A percentile compares a stretch with the other conserved stretches of the same genome.
phyloP scores from a whole-genome alignment of 2,329 filamentous ascomycete species.

The Colletotrichum sp. region DNA sequence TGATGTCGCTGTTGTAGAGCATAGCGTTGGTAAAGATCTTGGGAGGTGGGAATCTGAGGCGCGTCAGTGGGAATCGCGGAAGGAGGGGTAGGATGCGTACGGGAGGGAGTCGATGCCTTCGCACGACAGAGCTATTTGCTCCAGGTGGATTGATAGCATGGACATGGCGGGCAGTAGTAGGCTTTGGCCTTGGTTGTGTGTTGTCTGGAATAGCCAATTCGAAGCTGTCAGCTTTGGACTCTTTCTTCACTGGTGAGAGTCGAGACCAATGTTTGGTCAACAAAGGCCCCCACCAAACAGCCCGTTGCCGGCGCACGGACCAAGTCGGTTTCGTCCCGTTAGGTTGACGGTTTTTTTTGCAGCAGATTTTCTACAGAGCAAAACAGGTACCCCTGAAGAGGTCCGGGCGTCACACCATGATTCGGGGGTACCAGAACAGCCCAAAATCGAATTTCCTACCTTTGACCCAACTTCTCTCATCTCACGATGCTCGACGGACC shows the following conservation, averaged over 20 bases:
- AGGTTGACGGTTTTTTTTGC: not conserved
- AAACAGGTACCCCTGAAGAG: not conserved
- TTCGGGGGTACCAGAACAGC: not conserved
- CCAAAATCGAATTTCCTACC: not conserved
- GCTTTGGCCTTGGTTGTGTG: not conserved
- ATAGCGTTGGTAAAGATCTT: conserved; percentile 96
- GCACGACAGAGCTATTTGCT: conserved; percentile 79
- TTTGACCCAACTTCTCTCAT: not conserved
- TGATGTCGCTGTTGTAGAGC: conserved; percentile 88
- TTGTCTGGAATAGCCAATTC: not conserved
- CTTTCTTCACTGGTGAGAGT: not conserved
- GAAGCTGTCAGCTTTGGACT: not conserved
- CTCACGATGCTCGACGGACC: not conserved
- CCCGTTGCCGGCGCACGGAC: not conserved
- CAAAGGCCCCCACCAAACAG: conserved; percentile 14
- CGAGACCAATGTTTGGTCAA: conserved; percentile 10
- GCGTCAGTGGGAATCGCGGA: conserved; percentile 20
- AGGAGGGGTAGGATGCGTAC: conserved; percentile 48
- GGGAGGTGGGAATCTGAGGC: conserved; percentile 78
- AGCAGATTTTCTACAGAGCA: not conserved
- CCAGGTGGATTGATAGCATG: conserved; percentile 71
- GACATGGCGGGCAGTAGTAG: conserved; percentile 56
- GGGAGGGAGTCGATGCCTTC: conserved; percentile 76
- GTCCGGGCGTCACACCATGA: not conserved
- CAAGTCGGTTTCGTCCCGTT: not conserved